Conservation (phyloP, 2,329 filamentous ascomycete genomes). For the Ophiostoma ulmi region DNA sequence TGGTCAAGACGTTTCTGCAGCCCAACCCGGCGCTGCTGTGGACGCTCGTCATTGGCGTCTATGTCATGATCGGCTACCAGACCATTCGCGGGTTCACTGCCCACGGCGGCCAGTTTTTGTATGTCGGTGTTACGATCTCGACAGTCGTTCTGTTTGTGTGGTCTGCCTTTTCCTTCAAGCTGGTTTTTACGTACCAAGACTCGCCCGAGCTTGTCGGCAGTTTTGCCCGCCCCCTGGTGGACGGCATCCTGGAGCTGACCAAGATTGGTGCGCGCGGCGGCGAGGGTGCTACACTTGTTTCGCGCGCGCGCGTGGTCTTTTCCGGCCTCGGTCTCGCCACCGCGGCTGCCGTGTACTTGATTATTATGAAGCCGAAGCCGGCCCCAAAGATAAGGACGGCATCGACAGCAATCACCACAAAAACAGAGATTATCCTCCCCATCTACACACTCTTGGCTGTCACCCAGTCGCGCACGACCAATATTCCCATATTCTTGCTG, state of each 20-base stretch:
- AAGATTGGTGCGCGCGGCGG: conserved; percentile 31
- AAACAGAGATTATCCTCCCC: conserved; percentile 54
- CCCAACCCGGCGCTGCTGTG: conserved; percentile 65
- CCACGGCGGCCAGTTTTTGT: conserved; percentile 38
- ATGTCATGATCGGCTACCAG: conserved; percentile 53
- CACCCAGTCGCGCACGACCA: conserved; percentile 79
- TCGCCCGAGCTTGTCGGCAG: conserved; percentile 70
- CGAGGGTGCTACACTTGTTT: conserved; percentile 43
- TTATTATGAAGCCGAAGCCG: conserved; percentile 30
- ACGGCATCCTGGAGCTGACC: conserved; percentile 35
- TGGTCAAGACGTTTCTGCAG: conserved; percentile 66
- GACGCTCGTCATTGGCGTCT: conserved; percentile 64
- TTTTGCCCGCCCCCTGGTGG: conserved; percentile 39
- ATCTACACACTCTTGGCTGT: conserved; percentile 72
- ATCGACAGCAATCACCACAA: not conserved
- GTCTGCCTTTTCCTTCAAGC: conserved; percentile 74
- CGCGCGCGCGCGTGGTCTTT: conserved; percentile 48
- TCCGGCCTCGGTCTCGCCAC: conserved; percentile 41
- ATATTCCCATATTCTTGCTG: conserved; percentile 77
- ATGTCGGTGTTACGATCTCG: conserved; percentile 39
- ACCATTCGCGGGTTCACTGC: conserved; percentile 40
- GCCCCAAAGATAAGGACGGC: not conserved
- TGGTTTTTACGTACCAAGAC: conserved; percentile 81
- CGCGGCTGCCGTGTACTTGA: conserved; percentile 39
- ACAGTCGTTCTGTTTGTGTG: conserved; percentile 37